These are phyloP conservation scores for Aspergillus sclerotioniger DNA, from an alignment of 495 filamentous ascomycete species.

Conservation along the genomic window DNA sequence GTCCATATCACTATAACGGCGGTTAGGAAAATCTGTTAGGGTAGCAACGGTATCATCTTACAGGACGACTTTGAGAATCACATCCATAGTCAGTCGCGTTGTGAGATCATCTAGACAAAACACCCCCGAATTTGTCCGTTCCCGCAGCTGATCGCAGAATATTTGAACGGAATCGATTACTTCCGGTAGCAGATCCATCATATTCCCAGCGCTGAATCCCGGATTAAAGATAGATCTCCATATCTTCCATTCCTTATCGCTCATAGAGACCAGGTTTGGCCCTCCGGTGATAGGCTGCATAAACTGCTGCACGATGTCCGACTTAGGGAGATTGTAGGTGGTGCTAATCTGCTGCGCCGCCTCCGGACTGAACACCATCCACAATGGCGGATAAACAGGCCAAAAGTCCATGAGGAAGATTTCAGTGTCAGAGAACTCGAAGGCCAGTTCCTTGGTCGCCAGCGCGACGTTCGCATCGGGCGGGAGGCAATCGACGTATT, in stretches of 20 bases:
- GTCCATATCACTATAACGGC: neutral
- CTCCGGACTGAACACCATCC: neutral
- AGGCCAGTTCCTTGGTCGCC: neutral
- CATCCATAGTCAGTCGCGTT: neutral
- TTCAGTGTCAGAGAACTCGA: neutral
- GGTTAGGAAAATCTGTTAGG: neutral
- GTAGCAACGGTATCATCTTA: neutral
- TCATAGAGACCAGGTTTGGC: constrained; percentile 4
- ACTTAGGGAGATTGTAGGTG: neutral
- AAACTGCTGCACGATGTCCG: neutral
- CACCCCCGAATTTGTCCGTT: neutral
- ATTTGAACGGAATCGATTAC: constrained; percentile 4
- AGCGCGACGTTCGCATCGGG: neutral
- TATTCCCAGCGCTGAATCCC: neutral
- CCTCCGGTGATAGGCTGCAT: constrained; percentile 9
- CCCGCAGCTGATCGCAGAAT: constrained; percentile 3
- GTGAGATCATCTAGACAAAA: constrained; percentile 9
- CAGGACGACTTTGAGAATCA: constrained; percentile 6
- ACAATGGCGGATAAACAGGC: neutral
- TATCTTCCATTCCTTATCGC: neutral
- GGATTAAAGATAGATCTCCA: constrained; percentile 8
- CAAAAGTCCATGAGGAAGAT: constrained; percentile 2
- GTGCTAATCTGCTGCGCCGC: neutral
- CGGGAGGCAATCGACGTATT: neutral
- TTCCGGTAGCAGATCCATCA: constrained; percentile 1